Evolutionary conservation across 2,329 filamentous ascomycete species (phyloP).

Genomic region (Stachybotrys echinatus): DNA sequence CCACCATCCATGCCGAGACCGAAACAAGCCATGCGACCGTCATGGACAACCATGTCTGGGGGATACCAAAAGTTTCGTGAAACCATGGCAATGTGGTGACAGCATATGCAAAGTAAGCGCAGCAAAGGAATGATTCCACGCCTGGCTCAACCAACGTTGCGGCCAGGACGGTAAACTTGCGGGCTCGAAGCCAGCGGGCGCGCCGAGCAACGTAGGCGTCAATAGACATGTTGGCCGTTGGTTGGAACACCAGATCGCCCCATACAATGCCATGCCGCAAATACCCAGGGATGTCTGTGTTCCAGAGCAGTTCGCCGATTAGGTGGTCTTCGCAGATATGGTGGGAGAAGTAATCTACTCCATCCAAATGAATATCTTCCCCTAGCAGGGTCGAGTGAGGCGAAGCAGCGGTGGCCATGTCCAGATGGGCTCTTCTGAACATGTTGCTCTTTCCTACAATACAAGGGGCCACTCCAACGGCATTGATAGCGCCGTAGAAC

Average conservation of each 20-base stretch:
- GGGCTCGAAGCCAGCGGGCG: constrained; percentile 83
- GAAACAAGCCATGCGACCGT: constrained; percentile 59
- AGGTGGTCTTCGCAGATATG: constrained; percentile 98
- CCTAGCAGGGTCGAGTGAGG: constrained; percentile 36
- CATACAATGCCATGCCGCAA: constrained; percentile 79
- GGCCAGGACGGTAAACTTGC: constrained; percentile 87
- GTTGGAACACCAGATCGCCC: constrained; percentile 85
- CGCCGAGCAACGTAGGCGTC: constrained; percentile 72
- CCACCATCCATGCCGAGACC: constrained; percentile 64
- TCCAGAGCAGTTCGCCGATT: constrained; percentile 89
- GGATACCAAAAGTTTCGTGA: constrained; percentile 42
- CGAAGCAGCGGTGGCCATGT: constrained; percentile 58
- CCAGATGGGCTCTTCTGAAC: constrained; percentile 89
- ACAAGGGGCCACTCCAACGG: constrained; percentile 83
- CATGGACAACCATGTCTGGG: constrained; percentile 65
- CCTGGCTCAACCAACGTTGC: constrained; percentile 92
- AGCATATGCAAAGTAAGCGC: constrained; percentile 72
- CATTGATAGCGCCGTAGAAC: constrained; percentile 97
- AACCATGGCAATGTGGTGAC: constrained; percentile 68
- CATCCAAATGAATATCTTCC: constrained; percentile 44
- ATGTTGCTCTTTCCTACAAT: constrained; percentile 97
- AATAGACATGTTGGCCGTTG: constrained; percentile 76
- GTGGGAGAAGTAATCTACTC: constrained; percentile 88
- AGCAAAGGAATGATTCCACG: constrained; percentile 83
- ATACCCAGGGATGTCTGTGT: constrained; percentile 56